These are phyloP conservation scores for Xylaria curta DNA, from an alignment of 495 filamentous ascomycete species.

Conservation along the genomic window DNA sequence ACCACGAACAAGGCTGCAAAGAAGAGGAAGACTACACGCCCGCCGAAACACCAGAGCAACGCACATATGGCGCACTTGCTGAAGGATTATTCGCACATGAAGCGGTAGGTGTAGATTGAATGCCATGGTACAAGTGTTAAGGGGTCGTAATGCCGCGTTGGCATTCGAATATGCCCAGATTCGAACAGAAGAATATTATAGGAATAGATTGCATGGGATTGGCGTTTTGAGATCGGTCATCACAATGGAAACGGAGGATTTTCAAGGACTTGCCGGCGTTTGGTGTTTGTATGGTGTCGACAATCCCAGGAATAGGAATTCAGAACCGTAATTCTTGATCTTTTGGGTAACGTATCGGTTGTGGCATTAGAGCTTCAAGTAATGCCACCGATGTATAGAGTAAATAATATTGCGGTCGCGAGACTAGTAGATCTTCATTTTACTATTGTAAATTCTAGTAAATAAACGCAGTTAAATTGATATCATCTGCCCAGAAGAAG, in stretches of 20 bases:
- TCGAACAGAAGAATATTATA: background rate
- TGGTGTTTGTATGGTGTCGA: background rate
- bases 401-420: background rate
- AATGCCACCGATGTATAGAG: background rate
- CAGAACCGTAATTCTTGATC: background rate
- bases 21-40: slow-evolving; percentile 71
- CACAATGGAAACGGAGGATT: background rate
- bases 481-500: background rate
- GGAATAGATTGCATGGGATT: slow-evolving; percentile 6
- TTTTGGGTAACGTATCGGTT: background rate
- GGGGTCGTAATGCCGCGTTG: background rate
- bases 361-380: background rate
- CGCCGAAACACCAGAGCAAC: slow-evolving; percentile 83
- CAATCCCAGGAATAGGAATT: background rate
- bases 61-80: slow-evolving; percentile 89
- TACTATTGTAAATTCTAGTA: background rate
- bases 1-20: slow-evolving; percentile 68
- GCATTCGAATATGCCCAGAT: background rate
- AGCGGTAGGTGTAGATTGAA: slow-evolving; percentile 33
- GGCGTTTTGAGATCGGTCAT: slow-evolving; percentile 16
- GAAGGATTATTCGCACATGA: slow-evolving; percentile 76
- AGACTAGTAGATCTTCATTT: background rate
- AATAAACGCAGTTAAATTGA: background rate
- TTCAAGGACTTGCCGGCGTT: slow-evolving; percentile 22
- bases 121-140: background rate